These are phyloP conservation scores for Paraurostyla sp. DNA, from an alignment of 73 alveolate species.

Conservation along the genomic window DNA sequence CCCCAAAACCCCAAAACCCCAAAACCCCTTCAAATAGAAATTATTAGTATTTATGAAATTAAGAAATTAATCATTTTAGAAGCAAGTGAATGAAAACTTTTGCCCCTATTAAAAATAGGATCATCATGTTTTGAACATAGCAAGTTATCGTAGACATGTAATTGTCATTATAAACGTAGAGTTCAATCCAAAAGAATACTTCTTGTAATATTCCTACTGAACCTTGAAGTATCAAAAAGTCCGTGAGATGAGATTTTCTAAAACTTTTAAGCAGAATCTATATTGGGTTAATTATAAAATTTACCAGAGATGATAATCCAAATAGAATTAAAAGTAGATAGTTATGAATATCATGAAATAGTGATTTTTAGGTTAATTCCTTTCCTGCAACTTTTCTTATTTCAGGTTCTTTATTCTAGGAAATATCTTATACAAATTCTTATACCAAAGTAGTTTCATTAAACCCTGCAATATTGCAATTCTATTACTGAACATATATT, in stretches of 20 bases:
- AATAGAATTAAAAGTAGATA: constrained; percentile 6
- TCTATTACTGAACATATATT: too few relatives aligned
- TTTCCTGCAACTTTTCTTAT: too few relatives aligned
- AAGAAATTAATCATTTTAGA: constrained; percentile 34
- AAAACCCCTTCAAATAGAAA: too few relatives aligned
- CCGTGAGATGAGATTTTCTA: not conserved
- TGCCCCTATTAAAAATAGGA: not conserved
- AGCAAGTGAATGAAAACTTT: constrained; percentile 3
- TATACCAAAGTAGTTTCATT: too few relatives aligned
- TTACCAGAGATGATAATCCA: not conserved
- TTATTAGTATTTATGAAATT: too few relatives aligned
- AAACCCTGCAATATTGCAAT: too few relatives aligned
- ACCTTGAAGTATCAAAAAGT: constrained; percentile 14
- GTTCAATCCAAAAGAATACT: constrained; percentile 29
- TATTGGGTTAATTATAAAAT: not conserved
- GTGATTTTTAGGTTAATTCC: not conserved
- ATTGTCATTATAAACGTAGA: not conserved
- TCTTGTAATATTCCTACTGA: constrained; percentile 2
- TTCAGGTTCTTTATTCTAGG: too few relatives aligned
- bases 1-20: too few relatives aligned
- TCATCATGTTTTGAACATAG: not conserved
- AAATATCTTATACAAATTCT: too few relatives aligned
- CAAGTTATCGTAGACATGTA: not conserved
- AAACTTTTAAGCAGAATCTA: constrained; percentile 11
- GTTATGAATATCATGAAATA: not conserved